Base-by-base conservation (phyloP, 2,329 filamentous ascomycete genomes). In the Microascus cirrosus region DNA sequence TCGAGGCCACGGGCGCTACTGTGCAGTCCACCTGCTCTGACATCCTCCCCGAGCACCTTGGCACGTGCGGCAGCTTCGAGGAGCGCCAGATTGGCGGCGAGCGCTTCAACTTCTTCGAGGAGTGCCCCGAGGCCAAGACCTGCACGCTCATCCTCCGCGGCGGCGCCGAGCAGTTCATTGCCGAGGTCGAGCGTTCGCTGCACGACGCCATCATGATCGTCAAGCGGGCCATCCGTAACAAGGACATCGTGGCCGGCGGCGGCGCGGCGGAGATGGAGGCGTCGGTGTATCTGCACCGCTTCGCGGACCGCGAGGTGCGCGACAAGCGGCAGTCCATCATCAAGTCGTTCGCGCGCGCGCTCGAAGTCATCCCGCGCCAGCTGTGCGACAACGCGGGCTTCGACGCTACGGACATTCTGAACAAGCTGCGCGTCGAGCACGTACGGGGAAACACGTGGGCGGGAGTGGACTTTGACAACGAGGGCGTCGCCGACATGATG, bases 121-220 rank as follows among this genome's bases (percentile, higher is more conserved):
- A 93, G 67, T 99, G 94, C 78, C 90, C 93, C 34, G 86, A 86
- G 68, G 93, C 94, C 63, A 96, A 95, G 82, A 97, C 94, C 1
- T 99, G 94, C 80, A 99, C 94, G 11, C 79, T 99, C 22, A 85
- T 99, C 48, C 86, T 99, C 62, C 89, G 94, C 69, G 94, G 94
- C 68, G 94, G 94, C 63, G 94, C 94, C 39, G 94, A 99, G 78
- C 94, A 99, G 73, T 99, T 99, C 76, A 99, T 99, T 66, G 94
- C 94, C 59, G 94, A 99, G 73, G 94, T 96, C 1, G 94, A 99
- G 79, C 89, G 94, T 63, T 96, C 90, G 69, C 82, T 99, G 64
- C 94, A 99, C 79, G 94, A 99, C 68, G 94, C 94, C 65, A 97
- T 99, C 74, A 99, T 99, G 94, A 96, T 99, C 68, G 94, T 99